phyloP scores from a whole-genome alignment of 2,329 filamentous ascomycete genomes.

The Epichloe uncinata region DNA sequence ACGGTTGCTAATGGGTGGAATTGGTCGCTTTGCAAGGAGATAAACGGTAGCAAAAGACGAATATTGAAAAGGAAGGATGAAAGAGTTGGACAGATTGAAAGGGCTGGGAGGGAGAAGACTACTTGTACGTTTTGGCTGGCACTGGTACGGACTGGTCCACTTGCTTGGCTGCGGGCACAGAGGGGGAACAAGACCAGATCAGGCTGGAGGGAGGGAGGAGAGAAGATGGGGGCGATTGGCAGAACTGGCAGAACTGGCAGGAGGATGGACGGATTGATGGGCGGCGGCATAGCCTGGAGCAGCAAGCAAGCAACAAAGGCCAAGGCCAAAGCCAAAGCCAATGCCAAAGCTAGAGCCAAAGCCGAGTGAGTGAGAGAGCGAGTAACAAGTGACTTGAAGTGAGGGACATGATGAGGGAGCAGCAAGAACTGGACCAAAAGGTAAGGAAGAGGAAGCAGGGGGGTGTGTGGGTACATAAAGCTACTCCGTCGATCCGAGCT shows the following conservation, averaged over 20 bases:
- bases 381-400: too few species aligned
- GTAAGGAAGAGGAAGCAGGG: not conserved
- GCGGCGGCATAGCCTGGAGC: not conserved
- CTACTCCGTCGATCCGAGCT: not conserved
- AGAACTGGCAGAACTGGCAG: not conserved
- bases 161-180: conserved; percentile 1
- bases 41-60: not conserved
- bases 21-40: not conserved
- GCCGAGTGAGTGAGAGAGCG: not conserved
- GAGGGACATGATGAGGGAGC: not conserved
- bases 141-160: not conserved
- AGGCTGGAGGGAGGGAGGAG: conserved; percentile 1
- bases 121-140: conserved; percentile 7
- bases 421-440: not conserved
- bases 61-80: not conserved
- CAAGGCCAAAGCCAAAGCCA: not conserved
- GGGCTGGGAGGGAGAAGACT: conserved; percentile 6
- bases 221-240: not conserved
- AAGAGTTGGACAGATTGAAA: not conserved
- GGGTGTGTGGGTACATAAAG: not conserved
- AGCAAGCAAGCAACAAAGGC: not conserved
- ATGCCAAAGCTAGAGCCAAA: not conserved
- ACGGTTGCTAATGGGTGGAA: not conserved
- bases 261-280: not conserved
- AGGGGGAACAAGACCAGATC: not conserved